These are phyloP conservation scores for Carex parvula DNA, from an alignment of 176 grass and related monocot species.

Conservation along the genomic window DNA sequence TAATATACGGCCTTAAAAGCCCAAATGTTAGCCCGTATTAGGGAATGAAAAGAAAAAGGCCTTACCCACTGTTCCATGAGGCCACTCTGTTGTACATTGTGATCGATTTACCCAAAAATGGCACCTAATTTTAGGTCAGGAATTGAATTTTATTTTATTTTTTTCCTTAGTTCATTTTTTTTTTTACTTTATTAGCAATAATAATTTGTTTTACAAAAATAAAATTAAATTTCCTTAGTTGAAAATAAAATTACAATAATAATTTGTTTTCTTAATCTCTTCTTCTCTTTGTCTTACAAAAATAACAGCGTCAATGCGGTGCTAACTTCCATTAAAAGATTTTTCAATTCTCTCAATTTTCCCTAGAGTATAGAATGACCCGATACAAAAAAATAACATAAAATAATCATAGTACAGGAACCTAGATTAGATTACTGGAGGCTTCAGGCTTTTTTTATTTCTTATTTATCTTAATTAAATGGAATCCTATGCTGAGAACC, in stretches of 20 bases:
- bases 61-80: not conserved
- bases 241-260: too few species aligned
- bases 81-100: not conserved
- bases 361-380: too few species aligned
- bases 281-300: too few species aligned
- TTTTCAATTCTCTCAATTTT: too few species aligned
- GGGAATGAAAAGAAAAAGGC: not conserved
- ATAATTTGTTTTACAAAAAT: too few species aligned
- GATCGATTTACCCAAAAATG: not conserved
- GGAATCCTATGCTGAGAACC: constrained; percentile 9
- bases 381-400: too few species aligned
- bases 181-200: too few species aligned
- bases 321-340: too few species aligned
- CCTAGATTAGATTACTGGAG: not conserved
- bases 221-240: too few species aligned
- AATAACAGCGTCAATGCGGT: too few species aligned
- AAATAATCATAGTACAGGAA: not conserved
- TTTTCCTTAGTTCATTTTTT: not conserved
- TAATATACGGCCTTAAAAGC: not conserved
- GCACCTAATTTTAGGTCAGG: not conserved
- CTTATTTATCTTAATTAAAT: not conserved
- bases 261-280: too few species aligned
- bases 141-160: not conserved
- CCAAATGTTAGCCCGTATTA: not conserved
- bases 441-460: not conserved